Percentiles rank a stretch among this genome's conserved stretches.
Conservation (phyloP, 768 basidiomycete species). For the Trametes elegans region DNA sequence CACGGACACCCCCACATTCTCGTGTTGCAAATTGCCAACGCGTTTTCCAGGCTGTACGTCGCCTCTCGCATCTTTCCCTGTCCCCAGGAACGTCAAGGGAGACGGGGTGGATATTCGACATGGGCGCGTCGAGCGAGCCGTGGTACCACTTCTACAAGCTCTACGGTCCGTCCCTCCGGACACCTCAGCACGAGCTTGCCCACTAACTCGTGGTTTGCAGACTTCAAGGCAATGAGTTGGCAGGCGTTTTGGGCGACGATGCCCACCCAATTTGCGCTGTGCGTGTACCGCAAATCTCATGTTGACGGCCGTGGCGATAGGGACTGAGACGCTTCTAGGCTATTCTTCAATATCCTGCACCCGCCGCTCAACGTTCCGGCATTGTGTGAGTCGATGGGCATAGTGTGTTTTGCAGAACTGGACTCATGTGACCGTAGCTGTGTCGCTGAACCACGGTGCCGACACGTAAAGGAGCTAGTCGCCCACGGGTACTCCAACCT, state of each 20-base stretch:
- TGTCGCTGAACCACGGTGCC: conserved; percentile 86
- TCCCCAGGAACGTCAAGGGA: conserved; percentile 52
- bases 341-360: conserved; percentile 85
- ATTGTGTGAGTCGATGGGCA: conserved; percentile 52
- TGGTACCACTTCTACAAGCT: conserved; percentile 91
- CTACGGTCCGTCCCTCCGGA: conserved; percentile 49
- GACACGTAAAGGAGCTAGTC: conserved; percentile 92
- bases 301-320: conserved; percentile 10
- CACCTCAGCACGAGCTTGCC: background rate
- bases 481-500: conserved; percentile 93
- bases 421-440: conserved; percentile 43
- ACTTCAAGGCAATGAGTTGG: conserved; percentile 59
- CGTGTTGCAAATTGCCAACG: conserved; percentile 97
- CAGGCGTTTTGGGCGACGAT: conserved; percentile 74
- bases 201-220: conserved; percentile 33
- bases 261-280: conserved; percentile 93
- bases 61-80: background rate
- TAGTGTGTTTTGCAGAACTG: background rate
- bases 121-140: conserved; percentile 42
- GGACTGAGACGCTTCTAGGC: conserved; percentile 33
- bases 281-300: conserved; percentile 39
- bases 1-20: conserved; percentile 97
- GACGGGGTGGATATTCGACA: conserved; percentile 86
- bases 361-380: conserved; percentile 90
- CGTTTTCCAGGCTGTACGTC: conserved; percentile 98